phyloP scores from a whole-genome alignment of 1,284 basidiomycete species.

The Takashimella koratensis region DNA sequence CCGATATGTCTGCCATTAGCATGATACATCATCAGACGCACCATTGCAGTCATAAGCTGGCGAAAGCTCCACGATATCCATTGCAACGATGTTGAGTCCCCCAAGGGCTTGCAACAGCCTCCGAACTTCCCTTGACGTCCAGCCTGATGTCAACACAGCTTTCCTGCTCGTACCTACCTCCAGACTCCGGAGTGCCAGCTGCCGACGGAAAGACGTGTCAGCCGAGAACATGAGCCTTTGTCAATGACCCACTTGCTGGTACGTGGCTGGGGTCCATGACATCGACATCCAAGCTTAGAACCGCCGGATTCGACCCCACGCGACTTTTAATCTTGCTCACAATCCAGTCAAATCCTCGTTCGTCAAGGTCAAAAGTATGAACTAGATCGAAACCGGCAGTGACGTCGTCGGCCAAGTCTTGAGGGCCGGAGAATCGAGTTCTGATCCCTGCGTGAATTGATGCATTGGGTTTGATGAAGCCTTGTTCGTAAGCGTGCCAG shows the following conservation, averaged over 20 bases:
- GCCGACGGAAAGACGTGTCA: too few species aligned
- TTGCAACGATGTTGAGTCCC: slow-evolving; percentile 39
- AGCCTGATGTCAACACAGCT: slow-evolving; percentile 24
- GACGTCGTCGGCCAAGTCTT: slow-evolving; percentile 34
- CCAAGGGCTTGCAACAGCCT: slow-evolving; percentile 36
- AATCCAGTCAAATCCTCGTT: slow-evolving; percentile 39
- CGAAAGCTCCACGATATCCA: slow-evolving; percentile 33
- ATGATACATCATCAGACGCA: background rate
- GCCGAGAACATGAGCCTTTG: too few species aligned
- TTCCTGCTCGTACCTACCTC: too few species aligned
- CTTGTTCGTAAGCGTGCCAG: slow-evolving; percentile 40
- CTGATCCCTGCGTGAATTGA: slow-evolving; percentile 52
- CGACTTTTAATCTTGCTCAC: slow-evolving; percentile 28
- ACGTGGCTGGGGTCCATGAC: slow-evolving; percentile 23
- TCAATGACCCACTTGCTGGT: slow-evolving; percentile 12
- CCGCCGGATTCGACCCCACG: slow-evolving; percentile 20
- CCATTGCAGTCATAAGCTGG: background rate
- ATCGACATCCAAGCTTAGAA: slow-evolving; percentile 25
- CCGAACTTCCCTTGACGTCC: slow-evolving; percentile 42
- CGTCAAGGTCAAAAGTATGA: slow-evolving; percentile 38
- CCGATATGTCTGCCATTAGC: slow-evolving; percentile 30
- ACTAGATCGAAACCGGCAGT: slow-evolving; percentile 40
- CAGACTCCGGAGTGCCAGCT: slow-evolving; percentile 30
- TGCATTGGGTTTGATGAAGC: slow-evolving; percentile 50
- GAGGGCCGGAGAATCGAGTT: slow-evolving; percentile 17